Conservation (phyloP, 352 stramenopile species). For the Globisporangium takayamanum region DNA sequence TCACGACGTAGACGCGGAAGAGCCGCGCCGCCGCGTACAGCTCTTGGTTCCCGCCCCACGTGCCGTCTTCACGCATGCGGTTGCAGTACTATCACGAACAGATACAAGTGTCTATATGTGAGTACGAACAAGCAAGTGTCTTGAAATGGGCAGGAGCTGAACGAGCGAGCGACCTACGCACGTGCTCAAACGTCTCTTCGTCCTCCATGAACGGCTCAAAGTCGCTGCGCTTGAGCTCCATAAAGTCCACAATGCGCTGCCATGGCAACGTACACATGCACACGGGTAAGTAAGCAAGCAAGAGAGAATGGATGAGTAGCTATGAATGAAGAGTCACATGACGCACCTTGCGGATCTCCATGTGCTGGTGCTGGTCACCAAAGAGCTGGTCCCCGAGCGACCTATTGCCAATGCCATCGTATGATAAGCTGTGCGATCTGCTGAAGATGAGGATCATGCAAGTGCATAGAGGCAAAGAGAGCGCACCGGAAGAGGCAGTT, state of each 20-base stretch:
- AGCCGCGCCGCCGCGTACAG: slow-evolving; percentile 62
- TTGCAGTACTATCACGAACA: slow-evolving; percentile 47
- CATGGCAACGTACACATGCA: not conserved
- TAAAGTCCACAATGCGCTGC: slow-evolving; percentile 65
- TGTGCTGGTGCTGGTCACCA: slow-evolving; percentile 61
- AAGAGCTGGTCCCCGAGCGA: slow-evolving; percentile 67
- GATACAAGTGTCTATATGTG: not conserved
- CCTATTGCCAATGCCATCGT: slow-evolving; percentile 20
- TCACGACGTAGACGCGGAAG: slow-evolving; percentile 71
- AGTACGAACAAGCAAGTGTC: no score
- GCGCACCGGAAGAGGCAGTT: slow-evolving; percentile 80
- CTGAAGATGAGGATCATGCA: no score
- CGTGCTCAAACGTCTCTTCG: slow-evolving; percentile 80
- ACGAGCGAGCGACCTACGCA: slow-evolving; percentile 13
- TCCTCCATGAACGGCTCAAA: slow-evolving; percentile 88
- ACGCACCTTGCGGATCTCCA: slow-evolving; percentile 53
- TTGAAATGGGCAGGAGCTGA: not conserved
- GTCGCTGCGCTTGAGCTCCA: slow-evolving; percentile 61
- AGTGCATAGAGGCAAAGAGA: not conserved
- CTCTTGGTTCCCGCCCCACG: slow-evolving; percentile 81
- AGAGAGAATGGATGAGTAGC: not conserved
- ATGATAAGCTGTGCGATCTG: no score
- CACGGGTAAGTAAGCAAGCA: not conserved
- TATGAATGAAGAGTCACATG: not conserved
- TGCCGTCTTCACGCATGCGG: slow-evolving; percentile 72